Evolutionary conservation across 371 early-diverging fungal genomes (phyloP), one percentile per base, ranked within the genome.

Genomic region (Mucor sp.): DNA sequence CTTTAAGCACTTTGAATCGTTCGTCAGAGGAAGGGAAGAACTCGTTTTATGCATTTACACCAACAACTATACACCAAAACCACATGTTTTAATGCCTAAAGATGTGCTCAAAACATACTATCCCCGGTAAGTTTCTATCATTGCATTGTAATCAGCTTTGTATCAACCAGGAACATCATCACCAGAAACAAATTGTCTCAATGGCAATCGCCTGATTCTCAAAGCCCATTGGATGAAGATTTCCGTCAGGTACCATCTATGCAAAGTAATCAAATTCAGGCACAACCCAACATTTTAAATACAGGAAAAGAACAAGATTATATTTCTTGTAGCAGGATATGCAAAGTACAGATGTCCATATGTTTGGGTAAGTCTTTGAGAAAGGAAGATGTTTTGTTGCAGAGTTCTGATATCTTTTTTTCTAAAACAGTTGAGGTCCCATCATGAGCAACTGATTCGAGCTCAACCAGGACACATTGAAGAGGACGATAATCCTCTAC

Each of bases 261-360:
- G 25, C 19, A 32, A n/a, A 3, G 19, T 30, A n/a, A n/a, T 30
- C 30, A 17, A 1, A n/a, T 28, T 33, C 57, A 57, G 21, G 57
- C 33, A 57, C 33, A 57, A 19, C 33, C n/a, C 32, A 33, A 57
- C 19, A 32, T 17, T 69, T 65, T 37, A 32, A 43, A 27, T 25
- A 3, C 73, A 86, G 81, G 76, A 76, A 53, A 82, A 87, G 66
- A 58, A 83, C 12, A 61, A 75, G 6, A 84, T 88, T 6, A 83
- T 89, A 14, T 91, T 93, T 62, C 66, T 93, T 35, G 76, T 93
- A 37, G 90, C 93, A 39, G 94, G 92, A 12, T 94, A 94, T 67
- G 83, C 89, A 19, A 83, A 87, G 21, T 94, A 94, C 74, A 85
- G 86, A 62, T 91, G 92, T 63, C 94, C 94, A 25, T 94, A 93